Evolutionary conservation across 129 eudicot species (phyloP).

Genomic region (Escallonia rubra): DNA sequence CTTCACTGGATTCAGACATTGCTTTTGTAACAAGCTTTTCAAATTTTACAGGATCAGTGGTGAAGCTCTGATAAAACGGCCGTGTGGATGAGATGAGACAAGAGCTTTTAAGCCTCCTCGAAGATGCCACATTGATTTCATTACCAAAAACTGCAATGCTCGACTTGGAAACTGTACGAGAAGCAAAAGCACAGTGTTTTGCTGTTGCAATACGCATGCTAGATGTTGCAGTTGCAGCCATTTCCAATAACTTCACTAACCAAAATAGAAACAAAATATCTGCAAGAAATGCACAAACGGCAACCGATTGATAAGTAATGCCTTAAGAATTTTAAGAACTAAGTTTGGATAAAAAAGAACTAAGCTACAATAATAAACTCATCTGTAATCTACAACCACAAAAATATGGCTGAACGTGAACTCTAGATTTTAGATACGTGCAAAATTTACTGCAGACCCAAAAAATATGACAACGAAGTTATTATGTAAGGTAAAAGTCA

Average conservation of each 20-base stretch:
- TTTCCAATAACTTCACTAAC: constrained; percentile 16
- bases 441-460: too few species aligned
- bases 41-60: constrained; percentile 24
- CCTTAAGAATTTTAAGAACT: neutral
- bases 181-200: constrained; percentile 37
- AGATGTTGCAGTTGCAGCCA: constrained; percentile 61
- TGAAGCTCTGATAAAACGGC: constrained; percentile 28
- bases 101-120: constrained; percentile 51
- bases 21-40: constrained; percentile 52
- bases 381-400: too few species aligned
- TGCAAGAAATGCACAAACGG: neutral
- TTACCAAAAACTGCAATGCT: constrained; percentile 36
- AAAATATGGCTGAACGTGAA: too few species aligned
- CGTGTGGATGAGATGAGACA: constrained; percentile 39
- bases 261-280: neutral
- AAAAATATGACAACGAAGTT: neutral
- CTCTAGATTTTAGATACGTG: too few species aligned
- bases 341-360: neutral
- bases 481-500: neutral
- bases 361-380: neutral
- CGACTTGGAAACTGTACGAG: constrained; percentile 34
- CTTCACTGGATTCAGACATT: constrained; percentile 49
- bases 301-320: neutral
- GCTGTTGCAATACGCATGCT: constrained; percentile 43
- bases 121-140: constrained; percentile 31